Percentiles rank a stretch among this genome's conserved stretches.
These are phyloP conservation scores for Myriosclerotinia curreyana DNA, from an alignment of 2,329 filamentous ascomycete genomes.

Conservation along the genomic window DNA sequence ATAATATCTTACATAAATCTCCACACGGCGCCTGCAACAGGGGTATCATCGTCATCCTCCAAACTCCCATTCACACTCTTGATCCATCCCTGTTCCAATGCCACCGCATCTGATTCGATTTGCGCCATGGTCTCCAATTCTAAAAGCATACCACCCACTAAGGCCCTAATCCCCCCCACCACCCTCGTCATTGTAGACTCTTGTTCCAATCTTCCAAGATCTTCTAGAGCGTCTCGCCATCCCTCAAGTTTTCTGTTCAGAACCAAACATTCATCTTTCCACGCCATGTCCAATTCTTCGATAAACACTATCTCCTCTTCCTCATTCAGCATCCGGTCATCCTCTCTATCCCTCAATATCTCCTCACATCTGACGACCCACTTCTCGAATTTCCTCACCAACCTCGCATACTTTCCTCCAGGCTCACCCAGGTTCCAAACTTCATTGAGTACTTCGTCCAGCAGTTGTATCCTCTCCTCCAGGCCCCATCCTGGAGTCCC, in stretches of 20 bases:
- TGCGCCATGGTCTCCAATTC: slow-evolving; percentile 61
- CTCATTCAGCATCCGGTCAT: slow-evolving; percentile 31
- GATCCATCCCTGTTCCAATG: slow-evolving; percentile 58
- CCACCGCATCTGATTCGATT: slow-evolving; percentile 57
- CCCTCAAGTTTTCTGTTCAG: slow-evolving; percentile 54
- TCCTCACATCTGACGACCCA: slow-evolving; percentile 53
- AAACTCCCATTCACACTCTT: slow-evolving; percentile 46
- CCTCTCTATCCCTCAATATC: slow-evolving; percentile 46
- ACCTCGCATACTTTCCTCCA: slow-evolving; percentile 54
- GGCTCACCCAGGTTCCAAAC: slow-evolving; percentile 57
- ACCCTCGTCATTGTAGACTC: slow-evolving; percentile 48
- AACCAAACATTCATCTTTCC: slow-evolving; percentile 56
- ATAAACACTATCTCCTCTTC: slow-evolving; percentile 48
- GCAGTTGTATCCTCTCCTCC: slow-evolving; percentile 55
- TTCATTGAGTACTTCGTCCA: slow-evolving; percentile 56
- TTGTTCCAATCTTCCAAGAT: slow-evolving; percentile 42
- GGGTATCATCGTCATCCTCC: slow-evolving; percentile 25
- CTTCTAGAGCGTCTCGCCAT: slow-evolving; percentile 50
- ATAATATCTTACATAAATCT: slow-evolving; percentile 24
- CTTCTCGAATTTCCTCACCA: slow-evolving; percentile 56
- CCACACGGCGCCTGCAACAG: slow-evolving; percentile 36
- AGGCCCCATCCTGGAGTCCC: slow-evolving; percentile 41
- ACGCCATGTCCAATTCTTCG: slow-evolving; percentile 53
- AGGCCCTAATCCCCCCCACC: slow-evolving; percentile 46
- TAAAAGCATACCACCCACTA: slow-evolving; percentile 59